Evolutionary conservation across 805 yeast species (phyloP).

Genomic region (Yarrowia sp.): DNA sequence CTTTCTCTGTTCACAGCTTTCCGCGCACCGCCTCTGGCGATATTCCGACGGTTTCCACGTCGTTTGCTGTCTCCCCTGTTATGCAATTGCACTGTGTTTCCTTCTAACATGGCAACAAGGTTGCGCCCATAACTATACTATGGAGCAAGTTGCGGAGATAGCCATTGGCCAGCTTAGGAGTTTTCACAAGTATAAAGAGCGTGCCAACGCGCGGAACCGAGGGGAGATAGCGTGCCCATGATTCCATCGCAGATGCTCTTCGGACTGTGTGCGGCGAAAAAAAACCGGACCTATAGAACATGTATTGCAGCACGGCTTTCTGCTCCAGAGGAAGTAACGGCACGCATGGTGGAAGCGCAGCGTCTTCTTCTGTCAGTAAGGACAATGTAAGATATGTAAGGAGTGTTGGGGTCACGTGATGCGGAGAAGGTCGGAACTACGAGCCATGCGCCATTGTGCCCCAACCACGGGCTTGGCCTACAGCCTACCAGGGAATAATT

Average conservation of each 20-base stretch:
- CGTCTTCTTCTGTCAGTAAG: background rate
- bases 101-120: conserved; percentile 9
- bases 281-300: too few species aligned
- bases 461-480: conserved; percentile 12
- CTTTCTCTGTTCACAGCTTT: background rate
- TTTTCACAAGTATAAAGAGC: background rate
- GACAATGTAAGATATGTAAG: conserved; percentile 25
- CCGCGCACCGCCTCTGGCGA: background rate
- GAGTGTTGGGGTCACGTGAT: conserved; percentile 12
- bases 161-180: background rate
- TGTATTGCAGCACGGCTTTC: background rate
- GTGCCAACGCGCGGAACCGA: background rate
- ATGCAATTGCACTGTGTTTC: conserved; percentile 5
- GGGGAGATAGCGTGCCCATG: background rate
- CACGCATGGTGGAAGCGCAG: background rate
- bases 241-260: too few species aligned
- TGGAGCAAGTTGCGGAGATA: conserved; percentile 26
- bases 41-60: background rate
- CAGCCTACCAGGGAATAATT: background rate
- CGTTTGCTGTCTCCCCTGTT: background rate
- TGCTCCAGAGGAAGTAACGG: background rate
- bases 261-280: too few species aligned
- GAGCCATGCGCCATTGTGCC: background rate
- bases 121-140: conserved; percentile 23
- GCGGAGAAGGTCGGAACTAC: conserved; percentile 24